phyloP scores from a whole-genome alignment of 2,329 filamentous ascomycete species.

The Fonsecaea pugnacius region DNA sequence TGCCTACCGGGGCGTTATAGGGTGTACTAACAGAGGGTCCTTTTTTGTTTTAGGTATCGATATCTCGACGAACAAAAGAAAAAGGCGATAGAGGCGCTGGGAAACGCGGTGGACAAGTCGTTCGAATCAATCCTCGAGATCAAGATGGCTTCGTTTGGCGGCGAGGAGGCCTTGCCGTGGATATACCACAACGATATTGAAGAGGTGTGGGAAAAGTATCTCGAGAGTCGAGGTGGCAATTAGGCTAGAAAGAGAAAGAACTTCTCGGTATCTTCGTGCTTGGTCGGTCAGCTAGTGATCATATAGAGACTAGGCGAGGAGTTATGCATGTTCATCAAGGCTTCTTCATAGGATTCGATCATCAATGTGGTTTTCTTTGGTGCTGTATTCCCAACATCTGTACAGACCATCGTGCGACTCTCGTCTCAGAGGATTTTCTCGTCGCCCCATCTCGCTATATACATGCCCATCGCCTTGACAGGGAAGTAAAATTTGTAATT shows the following conservation, averaged over 20 bases:
- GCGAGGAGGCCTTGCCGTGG: constrained; percentile 44
- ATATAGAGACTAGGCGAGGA: no score
- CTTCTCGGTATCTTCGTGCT: no score
- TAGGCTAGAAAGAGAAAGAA: neutral
- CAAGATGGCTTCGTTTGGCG: constrained; percentile 42
- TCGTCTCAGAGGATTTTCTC: constrained; percentile 53
- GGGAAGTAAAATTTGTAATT: constrained; percentile 99
- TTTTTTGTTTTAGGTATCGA: constrained; percentile 38
- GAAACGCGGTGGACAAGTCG: constrained; percentile 34
- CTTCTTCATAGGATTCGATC: no score
- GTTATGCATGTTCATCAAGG: no score
- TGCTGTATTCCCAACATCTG: neutral
- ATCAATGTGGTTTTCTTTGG: neutral
- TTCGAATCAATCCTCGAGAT: constrained; percentile 41
- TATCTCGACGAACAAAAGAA: constrained; percentile 40
- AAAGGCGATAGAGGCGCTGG: constrained; percentile 31
- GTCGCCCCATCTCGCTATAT: constrained; percentile 72
- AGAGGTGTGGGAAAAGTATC: constrained; percentile 42
- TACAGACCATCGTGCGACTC: neutral
- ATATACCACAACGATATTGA: constrained; percentile 51
- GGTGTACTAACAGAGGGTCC: no score
- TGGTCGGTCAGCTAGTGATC: no score
- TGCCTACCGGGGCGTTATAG: neutral
- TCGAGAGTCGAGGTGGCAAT: constrained; percentile 3
- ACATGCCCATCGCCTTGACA: constrained; percentile 92